Conservation (phyloP, 2,329 filamentous ascomycete species). For the Tolypocladium sp. region DNA sequence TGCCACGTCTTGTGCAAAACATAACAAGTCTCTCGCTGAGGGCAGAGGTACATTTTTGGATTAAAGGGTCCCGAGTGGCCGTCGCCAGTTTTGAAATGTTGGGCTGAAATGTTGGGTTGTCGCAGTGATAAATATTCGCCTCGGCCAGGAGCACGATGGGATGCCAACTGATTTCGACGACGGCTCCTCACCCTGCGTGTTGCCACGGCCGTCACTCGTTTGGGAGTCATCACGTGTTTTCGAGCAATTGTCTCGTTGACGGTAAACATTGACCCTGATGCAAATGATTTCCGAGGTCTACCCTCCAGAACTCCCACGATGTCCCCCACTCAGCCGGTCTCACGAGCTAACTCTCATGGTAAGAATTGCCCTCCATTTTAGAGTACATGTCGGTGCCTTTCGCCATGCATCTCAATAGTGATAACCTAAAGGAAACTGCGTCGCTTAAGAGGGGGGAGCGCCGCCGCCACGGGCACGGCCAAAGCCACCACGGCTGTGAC, state of each 20-base stretch:
- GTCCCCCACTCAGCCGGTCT: constrained; percentile 29
- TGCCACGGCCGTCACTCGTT: not conserved
- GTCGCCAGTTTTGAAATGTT: no score
- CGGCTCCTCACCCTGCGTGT: not conserved
- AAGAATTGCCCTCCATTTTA: constrained; percentile 31
- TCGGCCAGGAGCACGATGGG: not conserved
- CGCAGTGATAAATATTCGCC: not conserved
- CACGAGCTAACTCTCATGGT: constrained; percentile 30
- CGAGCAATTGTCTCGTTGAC: constrained; percentile 23
- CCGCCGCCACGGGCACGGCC: constrained; percentile 73
- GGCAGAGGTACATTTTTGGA: not conserved
- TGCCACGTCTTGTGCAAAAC: no score
- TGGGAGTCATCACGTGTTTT: constrained; percentile 10
- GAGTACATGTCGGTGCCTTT: constrained; percentile 38
- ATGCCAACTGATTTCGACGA: not conserved
- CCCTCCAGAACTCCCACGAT: constrained; percentile 35
- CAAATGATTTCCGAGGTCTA: constrained; percentile 41
- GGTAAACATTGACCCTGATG: constrained; percentile 34
- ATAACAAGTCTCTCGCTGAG: no score
- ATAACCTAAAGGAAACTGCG: constrained; percentile 30
- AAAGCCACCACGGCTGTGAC: constrained; percentile 69
- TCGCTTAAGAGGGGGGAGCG: constrained; percentile 57
- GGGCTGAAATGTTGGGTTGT: not conserved
- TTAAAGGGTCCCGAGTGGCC: not conserved
- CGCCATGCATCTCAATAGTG: constrained; percentile 34